phyloP scores from a whole-genome alignment of 1,139 yeast genomes.

The Saccharomyces hybrid region DNA sequence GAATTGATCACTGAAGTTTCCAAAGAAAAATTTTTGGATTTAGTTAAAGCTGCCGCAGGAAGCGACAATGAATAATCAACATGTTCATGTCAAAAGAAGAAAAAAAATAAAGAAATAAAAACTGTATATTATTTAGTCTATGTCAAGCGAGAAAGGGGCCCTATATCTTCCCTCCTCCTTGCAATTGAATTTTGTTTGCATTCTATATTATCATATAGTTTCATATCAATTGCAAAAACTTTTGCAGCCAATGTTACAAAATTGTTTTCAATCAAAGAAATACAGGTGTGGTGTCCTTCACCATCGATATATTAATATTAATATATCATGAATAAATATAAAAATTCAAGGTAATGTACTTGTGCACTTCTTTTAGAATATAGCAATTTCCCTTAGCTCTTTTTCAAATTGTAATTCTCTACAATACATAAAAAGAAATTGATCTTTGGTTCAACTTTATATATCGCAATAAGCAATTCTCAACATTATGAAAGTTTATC shows the following conservation, averaged over 20 bases:
- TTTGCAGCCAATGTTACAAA: background rate
- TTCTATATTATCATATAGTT: background rate
- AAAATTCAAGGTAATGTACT: too few relatives aligned
- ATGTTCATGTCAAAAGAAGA: background rate
- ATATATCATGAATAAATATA: too few relatives aligned
- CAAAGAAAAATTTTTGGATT: conserved; percentile 81
- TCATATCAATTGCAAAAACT: background rate
- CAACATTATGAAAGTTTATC: too few relatives aligned
- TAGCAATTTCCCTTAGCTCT: too few relatives aligned
- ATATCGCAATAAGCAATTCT: too few relatives aligned
- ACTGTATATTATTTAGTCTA: background rate
- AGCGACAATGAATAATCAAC: conserved; percentile 23
- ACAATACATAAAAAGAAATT: too few relatives aligned
- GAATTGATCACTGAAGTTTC: conserved; percentile 72
- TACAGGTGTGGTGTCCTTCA: too few relatives aligned
- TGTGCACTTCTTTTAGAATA: too few relatives aligned
- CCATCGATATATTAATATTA: too few relatives aligned
- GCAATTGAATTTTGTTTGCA: background rate
- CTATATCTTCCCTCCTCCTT: background rate
- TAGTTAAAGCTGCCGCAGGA: conserved; percentile 73
- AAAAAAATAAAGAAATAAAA: background rate
- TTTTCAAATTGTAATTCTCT: too few relatives aligned
- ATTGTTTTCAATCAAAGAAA: too few relatives aligned
- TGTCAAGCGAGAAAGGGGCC: background rate
- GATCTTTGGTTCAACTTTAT: too few relatives aligned